Evolutionary conservation across 345 rosid species (phyloP), one percentile per base, ranked within the genome.

Genomic region (Eutrema heterophyllum): DNA sequence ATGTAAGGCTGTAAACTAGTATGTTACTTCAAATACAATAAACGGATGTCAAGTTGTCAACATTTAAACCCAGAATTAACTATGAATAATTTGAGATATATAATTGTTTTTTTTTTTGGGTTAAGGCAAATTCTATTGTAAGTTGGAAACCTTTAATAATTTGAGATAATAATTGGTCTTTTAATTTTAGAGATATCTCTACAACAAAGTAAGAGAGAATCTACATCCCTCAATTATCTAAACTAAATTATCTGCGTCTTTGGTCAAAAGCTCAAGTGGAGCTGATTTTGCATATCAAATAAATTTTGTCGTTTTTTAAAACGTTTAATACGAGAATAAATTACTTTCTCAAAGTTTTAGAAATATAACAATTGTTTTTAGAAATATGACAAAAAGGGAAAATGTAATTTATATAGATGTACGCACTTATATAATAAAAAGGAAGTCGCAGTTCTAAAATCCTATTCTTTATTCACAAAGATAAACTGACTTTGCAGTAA

Each of bases 251-350:
- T 27, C 33, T 59, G 13, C 49, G 15, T 53, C 11, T 44, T 45
- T 26, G 64, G 77, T 64, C 50, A 55, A 73, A 73, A 64, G 21
- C 65, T 64, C 50, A 73, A 54, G 65, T 52, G 70, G 70, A 62
- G 62, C 53, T 52, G 26, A 13, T 41, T 40, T 72, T 6, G 30
- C 48, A 11, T 40, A 21, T 29, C 29, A 60, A 49, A 27, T 16
- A 9, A 0, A 3, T 4, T 29, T 39, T 61, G 51, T 71, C 76
- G 41, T 61, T 40, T 71, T 14, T 0, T 6, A 12, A 14, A 30
- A 46, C 11, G 26, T 40, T 41, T 21, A 55, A 33, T 33, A 32
- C 21, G 63, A 39, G 14, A 1, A 27, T 40, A 27, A 55, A 44
- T 15, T 24, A 36, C 59, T 67, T 67, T 51, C 36, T 21, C 55